Base-by-base conservation (phyloP, 768 basidiomycete genomes). In the Hypholoma sublateritium region DNA sequence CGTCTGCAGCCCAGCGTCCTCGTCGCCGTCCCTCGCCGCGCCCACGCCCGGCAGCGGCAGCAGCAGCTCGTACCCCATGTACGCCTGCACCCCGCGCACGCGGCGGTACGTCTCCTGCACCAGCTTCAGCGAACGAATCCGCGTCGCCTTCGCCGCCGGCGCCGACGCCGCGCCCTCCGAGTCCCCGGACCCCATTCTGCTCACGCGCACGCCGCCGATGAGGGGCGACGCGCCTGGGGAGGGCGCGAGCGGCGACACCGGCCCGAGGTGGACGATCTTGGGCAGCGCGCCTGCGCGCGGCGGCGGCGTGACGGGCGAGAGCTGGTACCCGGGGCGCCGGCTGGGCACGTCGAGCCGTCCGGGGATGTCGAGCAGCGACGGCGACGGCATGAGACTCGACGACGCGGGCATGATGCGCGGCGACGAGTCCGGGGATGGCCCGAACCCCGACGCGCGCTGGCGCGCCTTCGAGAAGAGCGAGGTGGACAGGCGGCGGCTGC, bases 251-350 rank as follows among this genome's bases (percentile, higher is more conserved):
- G 73, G 67, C 16, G 76, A 74, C 8, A 80, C 72, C 1, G 85
- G 83, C 1, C 85, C 85, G 4, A 88, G 77, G 64, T 87, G 87
- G 1, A 86, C 72, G 58, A 88, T 87, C 55, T 69, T 69, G 17
- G 74, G 79, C 2, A 80, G 78, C 0, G 75, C 77, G 11, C 61
- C 66, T 25, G 69, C 57, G 22, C 59, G 55, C n/a, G 65, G 63
- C 11, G 62, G 60, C 11, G 69, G 67, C 5, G 59, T 62, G 28
- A 68, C 56, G 1, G 74, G 70, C 1, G 69, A 66, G 9, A 72
- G 66, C 50, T 71, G 70, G 58, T 74, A 72, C 1, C 73, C 74
- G 21, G 71, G 65, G 37, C 69, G 61, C 35, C 56, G 51, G 12
- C 47, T 36, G n/a, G 65, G 58, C 28, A 63, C 32, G 11, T 53